Base-by-base conservation (phyloP, 1,284 basidiomycete genomes). In the Ustilago lituana region DNA sequence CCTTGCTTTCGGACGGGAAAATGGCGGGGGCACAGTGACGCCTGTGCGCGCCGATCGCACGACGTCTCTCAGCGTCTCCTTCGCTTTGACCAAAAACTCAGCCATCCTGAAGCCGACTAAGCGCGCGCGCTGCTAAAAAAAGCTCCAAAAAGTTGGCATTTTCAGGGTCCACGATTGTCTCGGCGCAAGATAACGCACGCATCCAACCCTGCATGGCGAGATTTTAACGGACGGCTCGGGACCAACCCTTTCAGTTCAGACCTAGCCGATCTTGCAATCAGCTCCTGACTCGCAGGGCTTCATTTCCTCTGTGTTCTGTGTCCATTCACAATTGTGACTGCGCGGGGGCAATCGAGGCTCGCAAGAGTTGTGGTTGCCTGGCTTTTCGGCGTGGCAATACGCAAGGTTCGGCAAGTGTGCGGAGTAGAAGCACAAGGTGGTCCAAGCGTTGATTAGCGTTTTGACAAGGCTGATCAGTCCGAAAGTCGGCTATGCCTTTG, bases 111-210 rank as follows among this genome's bases (percentile, higher is more conserved):
- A 9, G 11, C 38, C 38, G 23, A 6, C 27, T 26, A 27, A 14
- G 50, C 51, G 40, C 41, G 41, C 51, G 17, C 33, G 33, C 33
- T 36, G 46, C 22, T 32, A 40, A 26, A 40, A 40, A 44, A 31
- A 19, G 10, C 11, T 24, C 27, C 39, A 29, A 49, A 49, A 38
- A 38, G 23, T 26, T 37, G 40, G n/a, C n/a, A 26, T 29, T 49
- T 62, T 62, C 60, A 62, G 60, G 60, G 60, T 62, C 60, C 53
- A 51, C 8, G n/a, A n/a, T n/a, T n/a, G n/a, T n/a, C n/a, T n/a
- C n/a, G 8, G 23, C 15, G 17, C 50, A 32, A 54, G 60, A 62
- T 56, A 62, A 62, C 47, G 48, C 52, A 60, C 47, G 48, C 52
- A 60, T 36, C 31, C 35, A 47, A 56, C 60, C 60, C 60, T 62